phyloP scores from a whole-genome alignment of 768 basidiomycete species.

The Lentinus brumalis region DNA sequence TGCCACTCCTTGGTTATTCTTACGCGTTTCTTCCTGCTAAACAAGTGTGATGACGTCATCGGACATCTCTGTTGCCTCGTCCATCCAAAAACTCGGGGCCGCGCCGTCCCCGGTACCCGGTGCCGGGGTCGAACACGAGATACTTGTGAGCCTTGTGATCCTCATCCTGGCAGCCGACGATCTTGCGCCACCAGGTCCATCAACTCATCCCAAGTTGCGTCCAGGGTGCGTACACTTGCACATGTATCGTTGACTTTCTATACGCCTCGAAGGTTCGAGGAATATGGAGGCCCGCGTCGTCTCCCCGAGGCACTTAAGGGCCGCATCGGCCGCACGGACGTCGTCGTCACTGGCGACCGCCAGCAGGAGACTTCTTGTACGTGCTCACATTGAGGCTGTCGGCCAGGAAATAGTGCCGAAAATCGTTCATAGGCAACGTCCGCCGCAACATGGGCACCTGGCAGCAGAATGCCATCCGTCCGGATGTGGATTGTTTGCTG shows the following conservation, averaged over 20 bases:
- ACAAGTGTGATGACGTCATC: too few relatives aligned
- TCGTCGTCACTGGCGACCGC: slow-evolving; percentile 58
- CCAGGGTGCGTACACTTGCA: background rate
- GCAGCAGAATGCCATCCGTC: slow-evolving; percentile 51
- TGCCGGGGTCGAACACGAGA: too few relatives aligned
- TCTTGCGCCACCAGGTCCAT: background rate
- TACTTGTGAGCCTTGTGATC: background rate
- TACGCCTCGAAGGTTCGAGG: background rate
- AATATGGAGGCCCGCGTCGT: background rate
- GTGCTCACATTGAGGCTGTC: slow-evolving; percentile 3
- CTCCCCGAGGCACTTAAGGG: slow-evolving; percentile 3
- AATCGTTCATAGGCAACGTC: too few relatives aligned
- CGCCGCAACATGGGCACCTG: slow-evolving; percentile 55
- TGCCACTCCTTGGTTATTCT: too few relatives aligned
- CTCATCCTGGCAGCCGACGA: background rate
- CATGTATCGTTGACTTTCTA: too few relatives aligned
- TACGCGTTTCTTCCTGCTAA: too few relatives aligned
- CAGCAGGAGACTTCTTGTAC: slow-evolving; percentile 51
- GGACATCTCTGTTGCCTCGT: too few relatives aligned
- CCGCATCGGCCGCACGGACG: slow-evolving; percentile 51
- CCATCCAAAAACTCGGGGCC: too few relatives aligned
- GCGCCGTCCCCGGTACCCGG: too few relatives aligned
- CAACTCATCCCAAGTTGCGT: background rate
- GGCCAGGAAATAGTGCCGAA: background rate
- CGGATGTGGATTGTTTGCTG: background rate